A percentile compares a stretch with the other conserved stretches of the same genome.
Evolutionary conservation across 768 basidiomycete genomes (phyloP).

Genomic region (Boletus vinaceobasis): DNA sequence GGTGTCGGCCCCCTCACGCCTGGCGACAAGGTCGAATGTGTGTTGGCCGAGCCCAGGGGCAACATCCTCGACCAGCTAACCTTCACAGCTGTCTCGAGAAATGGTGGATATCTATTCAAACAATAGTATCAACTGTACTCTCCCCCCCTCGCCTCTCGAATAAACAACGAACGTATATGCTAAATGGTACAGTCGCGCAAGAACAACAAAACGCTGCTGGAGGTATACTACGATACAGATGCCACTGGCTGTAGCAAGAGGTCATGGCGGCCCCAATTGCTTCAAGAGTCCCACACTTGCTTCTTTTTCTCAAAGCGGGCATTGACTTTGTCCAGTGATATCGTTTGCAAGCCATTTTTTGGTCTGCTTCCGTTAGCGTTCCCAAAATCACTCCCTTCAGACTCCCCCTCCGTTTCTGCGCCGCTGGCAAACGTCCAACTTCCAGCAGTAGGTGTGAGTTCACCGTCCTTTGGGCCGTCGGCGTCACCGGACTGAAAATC

Average conservation of each 20-base stretch:
- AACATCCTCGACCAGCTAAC: conserved; percentile 58
- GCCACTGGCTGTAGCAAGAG: neutral
- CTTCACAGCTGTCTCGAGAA: conserved; percentile 62
- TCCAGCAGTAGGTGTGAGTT: conserved; percentile 61
- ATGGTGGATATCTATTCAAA: conserved; percentile 65
- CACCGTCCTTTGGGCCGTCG: conserved; percentile 34
- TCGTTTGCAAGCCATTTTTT: conserved; percentile 22
- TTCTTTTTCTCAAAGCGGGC: conserved; percentile 20
- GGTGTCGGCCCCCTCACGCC: conserved; percentile 79
- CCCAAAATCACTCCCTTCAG: conserved; percentile 33
- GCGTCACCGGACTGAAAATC: conserved; percentile 61
- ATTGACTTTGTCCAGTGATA: conserved; percentile 27
- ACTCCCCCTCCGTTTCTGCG: conserved; percentile 29
- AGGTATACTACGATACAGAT: conserved; percentile 20
- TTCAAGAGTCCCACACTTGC: conserved; percentile 15
- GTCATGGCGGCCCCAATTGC: neutral
- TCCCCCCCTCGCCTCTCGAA: neutral
- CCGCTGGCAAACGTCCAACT: conserved; percentile 67
- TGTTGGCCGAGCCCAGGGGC: conserved; percentile 52
- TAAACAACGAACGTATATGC: conserved; percentile 11
- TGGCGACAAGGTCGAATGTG: conserved; percentile 78
- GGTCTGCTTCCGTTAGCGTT: conserved; percentile 8
- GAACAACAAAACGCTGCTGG: conserved; percentile 2
- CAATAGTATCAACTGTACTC: conserved; percentile 14
- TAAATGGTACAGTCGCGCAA: conserved; percentile 11